Conservation (phyloP, 345 rosid genomes). For the Eucalyptus regnans region DNA sequence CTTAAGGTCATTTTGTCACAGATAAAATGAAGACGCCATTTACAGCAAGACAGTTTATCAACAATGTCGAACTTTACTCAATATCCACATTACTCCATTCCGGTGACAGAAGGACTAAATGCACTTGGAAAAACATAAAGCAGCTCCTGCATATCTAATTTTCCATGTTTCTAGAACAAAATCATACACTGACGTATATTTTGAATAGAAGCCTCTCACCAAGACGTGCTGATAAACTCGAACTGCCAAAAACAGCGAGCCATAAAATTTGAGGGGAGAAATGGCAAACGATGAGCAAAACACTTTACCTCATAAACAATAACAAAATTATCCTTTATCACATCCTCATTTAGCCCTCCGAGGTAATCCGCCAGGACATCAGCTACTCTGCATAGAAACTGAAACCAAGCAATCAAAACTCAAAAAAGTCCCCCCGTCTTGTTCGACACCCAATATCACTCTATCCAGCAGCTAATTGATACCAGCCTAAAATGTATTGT, state of each 20-base stretch:
- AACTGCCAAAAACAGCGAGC: not conserved
- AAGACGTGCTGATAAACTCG: not conserved
- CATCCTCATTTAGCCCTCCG: constrained; percentile 92
- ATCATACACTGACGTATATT: not conserved
- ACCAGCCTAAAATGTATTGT: not conserved
- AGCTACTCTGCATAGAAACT: constrained; percentile 95
- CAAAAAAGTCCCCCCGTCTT: not conserved
- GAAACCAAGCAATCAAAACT: constrained; percentile 6
- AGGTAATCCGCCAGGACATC: constrained; percentile 79
- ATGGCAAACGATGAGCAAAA: not conserved
- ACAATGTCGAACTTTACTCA: not conserved
- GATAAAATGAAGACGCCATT: not conserved
- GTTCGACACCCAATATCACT: not conserved
- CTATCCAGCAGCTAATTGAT: not conserved
- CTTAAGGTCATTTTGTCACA: not conserved
- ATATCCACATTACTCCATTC: not conserved
- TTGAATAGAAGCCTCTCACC: not conserved
- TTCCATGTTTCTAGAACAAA: not conserved
- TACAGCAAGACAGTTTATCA: not conserved
- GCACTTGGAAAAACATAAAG: not conserved
- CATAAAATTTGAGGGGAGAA: not conserved
- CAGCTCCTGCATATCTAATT: not conserved
- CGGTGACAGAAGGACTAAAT: not conserved
- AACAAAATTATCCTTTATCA: constrained; percentile 86
- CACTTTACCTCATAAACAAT: constrained; percentile 79